phyloP scores from a whole-genome alignment of 1,284 basidiomycete species.

The Neonothopanus nambi region DNA sequence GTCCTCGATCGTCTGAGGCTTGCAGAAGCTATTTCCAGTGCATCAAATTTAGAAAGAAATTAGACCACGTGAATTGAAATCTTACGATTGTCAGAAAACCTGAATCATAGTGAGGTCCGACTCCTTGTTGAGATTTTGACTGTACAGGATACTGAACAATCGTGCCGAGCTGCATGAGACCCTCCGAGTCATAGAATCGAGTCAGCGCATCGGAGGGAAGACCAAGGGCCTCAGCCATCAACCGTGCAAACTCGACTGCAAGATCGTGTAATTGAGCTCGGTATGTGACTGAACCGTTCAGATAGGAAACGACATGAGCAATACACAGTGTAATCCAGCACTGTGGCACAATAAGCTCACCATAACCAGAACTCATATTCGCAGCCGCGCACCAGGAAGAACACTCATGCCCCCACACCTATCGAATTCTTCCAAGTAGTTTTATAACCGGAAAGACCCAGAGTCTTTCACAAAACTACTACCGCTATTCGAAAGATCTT shows the following conservation, averaged over 20 bases:
- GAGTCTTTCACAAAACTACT: too few species aligned
- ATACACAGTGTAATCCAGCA: too few species aligned
- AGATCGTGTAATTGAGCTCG: constrained; percentile 52
- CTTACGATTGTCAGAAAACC: constrained; percentile 69
- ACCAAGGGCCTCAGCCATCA: constrained; percentile 62
- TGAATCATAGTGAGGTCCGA: constrained; percentile 72
- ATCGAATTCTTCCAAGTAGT: too few species aligned
- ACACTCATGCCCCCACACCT: too few species aligned
- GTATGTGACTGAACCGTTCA: too few species aligned
- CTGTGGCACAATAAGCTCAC: too few species aligned
- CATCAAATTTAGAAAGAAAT: neutral
- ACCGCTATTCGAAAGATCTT: too few species aligned
- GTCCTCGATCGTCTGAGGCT: constrained; percentile 64
- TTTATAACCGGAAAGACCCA: too few species aligned
- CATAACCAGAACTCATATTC: too few species aligned
- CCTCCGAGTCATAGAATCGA: constrained; percentile 54
- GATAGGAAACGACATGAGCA: too few species aligned
- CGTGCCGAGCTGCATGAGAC: constrained; percentile 62
- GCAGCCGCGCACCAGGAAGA: too few species aligned
- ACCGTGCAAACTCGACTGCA: constrained; percentile 52
- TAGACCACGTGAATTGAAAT: too few species aligned
- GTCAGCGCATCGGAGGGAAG: constrained; percentile 51
- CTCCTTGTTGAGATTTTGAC: constrained; percentile 45
- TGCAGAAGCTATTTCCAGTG: constrained; percentile 52
- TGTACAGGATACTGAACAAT: constrained; percentile 66